Evolutionary conservation across 352 stramenopile species (phyloP).

Genomic region (Pythium pectinolyticum): DNA sequence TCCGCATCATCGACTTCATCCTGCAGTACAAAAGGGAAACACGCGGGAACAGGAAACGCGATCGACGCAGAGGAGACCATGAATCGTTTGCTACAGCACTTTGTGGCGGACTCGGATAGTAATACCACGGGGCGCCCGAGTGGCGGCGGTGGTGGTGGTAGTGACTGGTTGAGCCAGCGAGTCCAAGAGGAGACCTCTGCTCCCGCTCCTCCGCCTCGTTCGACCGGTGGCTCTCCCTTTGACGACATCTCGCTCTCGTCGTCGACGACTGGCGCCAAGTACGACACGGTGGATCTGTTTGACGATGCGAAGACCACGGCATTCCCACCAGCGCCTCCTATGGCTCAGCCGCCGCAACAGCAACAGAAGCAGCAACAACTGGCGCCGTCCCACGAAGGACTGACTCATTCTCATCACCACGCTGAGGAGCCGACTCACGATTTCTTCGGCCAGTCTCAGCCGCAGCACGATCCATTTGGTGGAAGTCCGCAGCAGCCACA

Average conservation of each 20-base stretch:
- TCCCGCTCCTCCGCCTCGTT: not conserved
- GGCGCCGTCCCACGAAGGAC: too few species aligned
- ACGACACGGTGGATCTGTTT: slow-evolving; percentile 35
- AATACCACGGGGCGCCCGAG: too few species aligned
- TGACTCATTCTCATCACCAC: too few species aligned
- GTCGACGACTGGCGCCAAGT: slow-evolving; percentile 21
- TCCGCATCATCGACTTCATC: not conserved
- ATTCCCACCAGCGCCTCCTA: slow-evolving; percentile 4
- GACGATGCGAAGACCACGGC: slow-evolving; percentile 12
- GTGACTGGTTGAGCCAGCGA: slow-evolving; percentile 26
- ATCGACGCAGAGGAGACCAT: slow-evolving; percentile 21
- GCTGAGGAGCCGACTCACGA: slow-evolving; percentile 6
- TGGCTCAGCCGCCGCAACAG: not conserved
- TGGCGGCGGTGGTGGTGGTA: slow-evolving; percentile 6
- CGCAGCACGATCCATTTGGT: slow-evolving; percentile 2
- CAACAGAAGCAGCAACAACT: too few species aligned
- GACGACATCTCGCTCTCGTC: slow-evolving; percentile 41
- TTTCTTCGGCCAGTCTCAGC: slow-evolving; percentile 6
- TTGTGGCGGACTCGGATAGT: slow-evolving; percentile 34
- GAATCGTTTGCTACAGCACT: slow-evolving; percentile 66
- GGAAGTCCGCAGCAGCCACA: not conserved
- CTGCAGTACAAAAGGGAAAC: not conserved
- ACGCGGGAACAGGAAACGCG: not conserved
- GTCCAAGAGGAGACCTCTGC: slow-evolving; percentile 16
- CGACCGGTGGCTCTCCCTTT: slow-evolving; percentile 14